These are phyloP conservation scores for Fusarium sarcochroum DNA, from an alignment of 2,329 filamentous ascomycete species.

Conservation along the genomic window DNA sequence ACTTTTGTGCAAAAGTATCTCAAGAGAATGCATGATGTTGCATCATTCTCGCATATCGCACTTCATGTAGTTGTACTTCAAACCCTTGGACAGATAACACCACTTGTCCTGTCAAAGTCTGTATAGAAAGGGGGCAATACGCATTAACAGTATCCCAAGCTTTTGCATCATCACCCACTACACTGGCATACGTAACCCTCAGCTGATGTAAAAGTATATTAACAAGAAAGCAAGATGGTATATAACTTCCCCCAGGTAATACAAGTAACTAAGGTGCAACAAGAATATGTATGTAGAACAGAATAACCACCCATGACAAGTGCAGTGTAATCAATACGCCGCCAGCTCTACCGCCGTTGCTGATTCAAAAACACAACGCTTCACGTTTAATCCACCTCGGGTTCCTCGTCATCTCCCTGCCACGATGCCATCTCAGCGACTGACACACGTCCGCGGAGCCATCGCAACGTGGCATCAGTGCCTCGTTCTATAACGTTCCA, in stretches of 20 bases:
- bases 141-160: no score
- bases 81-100: no score
- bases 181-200: background rate
- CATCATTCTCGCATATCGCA: no score
- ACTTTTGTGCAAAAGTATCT: no score
- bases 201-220: constrained; percentile 2
- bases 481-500: constrained; percentile 88
- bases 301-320: constrained; percentile 15
- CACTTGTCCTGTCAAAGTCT: no score
- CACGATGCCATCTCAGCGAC: constrained; percentile 71
- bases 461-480: constrained; percentile 85
- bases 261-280: constrained; percentile 24
- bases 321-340: constrained; percentile 2
- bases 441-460: constrained; percentile 83
- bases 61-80: no score
- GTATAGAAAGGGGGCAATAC: no score
- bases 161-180: no score
- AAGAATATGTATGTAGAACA: constrained; percentile 34
- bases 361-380: constrained; percentile 19
- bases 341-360: background rate
- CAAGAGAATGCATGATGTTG: no score
- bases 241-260: constrained; percentile 24
- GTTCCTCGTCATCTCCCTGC: constrained; percentile 62
- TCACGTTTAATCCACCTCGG: constrained; percentile 43
- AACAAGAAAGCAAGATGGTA: constrained; percentile 32